Conservation (phyloP, 1,284 basidiomycete genomes). For the Inonotus hispidus region DNA sequence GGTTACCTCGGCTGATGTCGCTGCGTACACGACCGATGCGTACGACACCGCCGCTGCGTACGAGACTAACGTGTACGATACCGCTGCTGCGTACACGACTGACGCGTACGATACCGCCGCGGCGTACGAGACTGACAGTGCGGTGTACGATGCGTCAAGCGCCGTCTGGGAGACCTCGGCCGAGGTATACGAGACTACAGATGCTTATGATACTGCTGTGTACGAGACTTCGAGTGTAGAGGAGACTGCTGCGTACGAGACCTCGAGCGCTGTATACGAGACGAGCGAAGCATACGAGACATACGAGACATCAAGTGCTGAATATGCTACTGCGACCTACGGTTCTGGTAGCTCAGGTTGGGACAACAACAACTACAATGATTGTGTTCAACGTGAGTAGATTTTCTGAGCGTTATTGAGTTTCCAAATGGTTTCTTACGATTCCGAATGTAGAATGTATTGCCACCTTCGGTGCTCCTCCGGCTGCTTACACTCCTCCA, state of each 20-base stretch:
- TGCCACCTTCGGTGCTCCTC: conserved; percentile 46
- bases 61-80: conserved; percentile 3
- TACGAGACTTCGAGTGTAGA: conserved; percentile 21
- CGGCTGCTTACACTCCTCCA: conserved; percentile 36
- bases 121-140: not conserved
- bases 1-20: conserved; percentile 14
- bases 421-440: not conserved
- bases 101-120: conserved; percentile 5
- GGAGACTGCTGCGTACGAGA: conserved; percentile 17
- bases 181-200: not conserved
- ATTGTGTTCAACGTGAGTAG: conserved; percentile 64
- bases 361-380: conserved; percentile 53
- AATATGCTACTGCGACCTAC: conserved; percentile 38
- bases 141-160: not conserved
- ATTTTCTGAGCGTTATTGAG: not conserved
- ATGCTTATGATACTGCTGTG: conserved; percentile 21
- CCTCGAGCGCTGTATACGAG: conserved; percentile 22
- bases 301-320: conserved; percentile 21
- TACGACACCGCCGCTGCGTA: conserved; percentile 20
- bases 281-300: conserved; percentile 26
- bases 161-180: not conserved
- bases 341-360: conserved; percentile 63
- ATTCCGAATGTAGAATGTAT: conserved; percentile 48
- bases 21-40: conserved; percentile 27
- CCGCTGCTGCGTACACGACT: conserved; percentile 5